Conservation (phyloP, 257 asterid genomes). For the Lycium ferocissimum region DNA sequence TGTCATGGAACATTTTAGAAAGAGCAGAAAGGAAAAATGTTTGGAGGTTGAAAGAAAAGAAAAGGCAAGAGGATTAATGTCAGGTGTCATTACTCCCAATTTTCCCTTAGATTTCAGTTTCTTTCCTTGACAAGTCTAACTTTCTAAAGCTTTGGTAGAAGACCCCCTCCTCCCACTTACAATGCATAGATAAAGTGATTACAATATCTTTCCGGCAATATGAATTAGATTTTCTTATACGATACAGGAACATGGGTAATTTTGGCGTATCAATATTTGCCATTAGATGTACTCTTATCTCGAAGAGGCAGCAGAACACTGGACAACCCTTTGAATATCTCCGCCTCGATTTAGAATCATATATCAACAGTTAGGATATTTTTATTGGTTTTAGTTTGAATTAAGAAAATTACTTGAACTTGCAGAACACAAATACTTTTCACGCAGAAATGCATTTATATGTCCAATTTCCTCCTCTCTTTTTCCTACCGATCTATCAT, state of each 20-base stretch:
- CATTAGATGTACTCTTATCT: conserved; percentile 13
- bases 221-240: background rate
- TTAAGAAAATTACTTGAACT: conserved; percentile 16
- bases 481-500: conserved; percentile 9
- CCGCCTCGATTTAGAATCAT: background rate
- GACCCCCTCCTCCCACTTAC: background rate
- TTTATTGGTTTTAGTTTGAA: background rate
- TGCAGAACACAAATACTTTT: background rate
- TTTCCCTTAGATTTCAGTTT: background rate
- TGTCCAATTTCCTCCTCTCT: conserved; percentile 19
- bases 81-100: background rate
- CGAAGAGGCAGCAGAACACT: background rate
- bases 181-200: background rate
- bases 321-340: background rate
- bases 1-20: background rate
- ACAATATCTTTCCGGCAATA: background rate
- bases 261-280: background rate
- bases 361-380: background rate
- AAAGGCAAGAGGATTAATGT: background rate
- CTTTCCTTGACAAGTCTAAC: background rate
- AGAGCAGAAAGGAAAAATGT: background rate
- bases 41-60: background rate
- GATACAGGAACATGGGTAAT: conserved; percentile 5
- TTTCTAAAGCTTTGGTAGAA: background rate
- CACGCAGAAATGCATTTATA: conserved; percentile 13